A percentile compares a stretch with the other conserved stretches of the same genome.
Evolutionary conservation across 352 stramenopile genomes (phyloP).

Genomic region (Phytophthora sojae): DNA sequence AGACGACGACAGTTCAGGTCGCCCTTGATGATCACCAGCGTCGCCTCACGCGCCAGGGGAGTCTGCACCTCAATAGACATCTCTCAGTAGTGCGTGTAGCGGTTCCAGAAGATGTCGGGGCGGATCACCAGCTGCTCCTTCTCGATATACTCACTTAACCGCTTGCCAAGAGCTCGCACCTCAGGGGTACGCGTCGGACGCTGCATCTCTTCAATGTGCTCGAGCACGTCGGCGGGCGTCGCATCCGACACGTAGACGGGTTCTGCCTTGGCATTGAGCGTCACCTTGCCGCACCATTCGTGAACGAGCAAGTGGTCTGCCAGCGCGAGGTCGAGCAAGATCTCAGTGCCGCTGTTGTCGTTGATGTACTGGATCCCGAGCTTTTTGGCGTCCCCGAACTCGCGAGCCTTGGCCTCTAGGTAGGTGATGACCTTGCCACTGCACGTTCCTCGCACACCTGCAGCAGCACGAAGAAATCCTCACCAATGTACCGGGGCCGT

Average conservation of each 20-base stretch:
- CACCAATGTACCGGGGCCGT: constrained; percentile 49
- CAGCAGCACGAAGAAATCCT: constrained; percentile 41
- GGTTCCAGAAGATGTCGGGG: constrained; percentile 71
- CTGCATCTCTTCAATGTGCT: constrained; percentile 68
- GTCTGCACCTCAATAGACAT: constrained; percentile 48
- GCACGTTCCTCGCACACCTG: constrained; percentile 47
- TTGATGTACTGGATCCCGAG: constrained; percentile 72
- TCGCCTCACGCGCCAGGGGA: constrained; percentile 41
- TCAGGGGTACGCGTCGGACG: constrained; percentile 31
- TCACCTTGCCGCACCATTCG: constrained; percentile 58
- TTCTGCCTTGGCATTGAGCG: constrained; percentile 77
- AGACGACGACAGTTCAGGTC: constrained; percentile 98
- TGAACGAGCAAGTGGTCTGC: constrained; percentile 68
- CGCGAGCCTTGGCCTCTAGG: constrained; percentile 34
- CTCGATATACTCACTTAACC: constrained; percentile 46
- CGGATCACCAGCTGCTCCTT: constrained; percentile 33
- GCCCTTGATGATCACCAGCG: constrained; percentile 97
- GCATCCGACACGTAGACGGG: constrained; percentile 88
- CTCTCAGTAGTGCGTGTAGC: constrained; percentile 79
- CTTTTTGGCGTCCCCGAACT: constrained; percentile 20
- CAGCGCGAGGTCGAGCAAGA: constrained; percentile 74
- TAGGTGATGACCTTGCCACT: constrained; percentile 56
- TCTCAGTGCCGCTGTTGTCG: constrained; percentile 81
- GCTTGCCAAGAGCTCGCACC: constrained; percentile 56
- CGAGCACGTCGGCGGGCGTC: constrained; percentile 55